A percentile compares a stretch with the other conserved stretches of the same genome.
phyloP scores from a whole-genome alignment of 768 basidiomycete species.

The Crassisporium funariophilum region DNA sequence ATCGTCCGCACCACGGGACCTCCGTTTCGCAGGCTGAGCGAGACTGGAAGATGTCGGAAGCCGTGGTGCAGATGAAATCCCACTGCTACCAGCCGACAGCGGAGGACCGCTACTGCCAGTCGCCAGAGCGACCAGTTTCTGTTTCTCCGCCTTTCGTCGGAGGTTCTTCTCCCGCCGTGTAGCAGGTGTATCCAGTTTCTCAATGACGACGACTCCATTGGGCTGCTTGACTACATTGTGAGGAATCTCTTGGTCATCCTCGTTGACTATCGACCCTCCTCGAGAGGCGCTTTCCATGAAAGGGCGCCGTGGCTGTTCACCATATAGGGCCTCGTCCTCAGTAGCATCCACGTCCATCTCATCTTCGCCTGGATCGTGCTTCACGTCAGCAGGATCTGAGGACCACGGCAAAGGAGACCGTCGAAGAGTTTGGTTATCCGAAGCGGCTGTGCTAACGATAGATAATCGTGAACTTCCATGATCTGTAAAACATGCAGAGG shows the following conservation, averaged over 20 bases:
- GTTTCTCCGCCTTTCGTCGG: constrained; percentile 45
- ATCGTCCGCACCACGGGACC: background rate
- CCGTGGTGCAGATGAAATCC: constrained; percentile 11
- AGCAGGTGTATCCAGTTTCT: constrained; percentile 72
- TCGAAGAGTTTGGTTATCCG: constrained; percentile 45
- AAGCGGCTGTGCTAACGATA: constrained; percentile 45
- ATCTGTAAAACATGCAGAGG: constrained; percentile 26
- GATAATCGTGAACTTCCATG: constrained; percentile 46
- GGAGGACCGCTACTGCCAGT: constrained; percentile 2
- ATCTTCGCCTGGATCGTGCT: constrained; percentile 15
- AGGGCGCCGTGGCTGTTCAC: background rate
- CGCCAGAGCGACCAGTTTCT: constrained; percentile 17
- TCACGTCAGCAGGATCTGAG: constrained; percentile 23
- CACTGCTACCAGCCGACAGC: constrained; percentile 22
- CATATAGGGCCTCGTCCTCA: background rate
- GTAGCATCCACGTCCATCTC: constrained; percentile 24
- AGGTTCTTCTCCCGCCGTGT: constrained; percentile 61
- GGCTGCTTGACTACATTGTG: constrained; percentile 27
- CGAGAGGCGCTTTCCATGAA: constrained; percentile 9
- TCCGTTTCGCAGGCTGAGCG: no score
- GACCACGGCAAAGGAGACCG: constrained; percentile 16
- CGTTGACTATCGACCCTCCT: constrained; percentile 9
- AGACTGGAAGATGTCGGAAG: constrained; percentile 7
- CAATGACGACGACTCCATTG: constrained; percentile 51
- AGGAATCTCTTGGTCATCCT: constrained; percentile 19